phyloP scores from a whole-genome alignment of 176 grass and related monocot species.

The Rhipidocladum racemiflorum region DNA sequence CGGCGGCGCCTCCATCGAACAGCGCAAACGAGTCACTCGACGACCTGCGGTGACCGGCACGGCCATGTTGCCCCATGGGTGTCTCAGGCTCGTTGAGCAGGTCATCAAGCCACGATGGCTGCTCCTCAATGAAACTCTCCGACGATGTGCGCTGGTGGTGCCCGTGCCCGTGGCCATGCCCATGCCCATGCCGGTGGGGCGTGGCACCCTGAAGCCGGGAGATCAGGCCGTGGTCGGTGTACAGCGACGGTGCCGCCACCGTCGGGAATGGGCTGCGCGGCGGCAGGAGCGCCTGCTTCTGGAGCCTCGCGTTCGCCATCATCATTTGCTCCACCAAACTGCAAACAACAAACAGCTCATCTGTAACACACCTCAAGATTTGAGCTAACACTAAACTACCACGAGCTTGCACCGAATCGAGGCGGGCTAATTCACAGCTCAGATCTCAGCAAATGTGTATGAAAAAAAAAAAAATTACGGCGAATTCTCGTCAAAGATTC shows the following conservation, averaged over 20 bases:
- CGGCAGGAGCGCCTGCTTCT: constrained; percentile 68
- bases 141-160: constrained; percentile 81
- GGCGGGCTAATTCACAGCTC: neutral
- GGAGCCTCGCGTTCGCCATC: constrained; percentile 49
- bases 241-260: constrained; percentile 17
- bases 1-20: constrained; percentile 40
- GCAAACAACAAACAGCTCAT: constrained; percentile 13
- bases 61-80: constrained; percentile 46
- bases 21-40: constrained; percentile 83
- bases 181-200: constrained; percentile 27
- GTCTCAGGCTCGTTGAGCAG: constrained; percentile 81
- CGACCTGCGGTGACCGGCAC: constrained; percentile 71
- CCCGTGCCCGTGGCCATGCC: constrained; percentile 37
- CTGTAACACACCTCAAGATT: constrained; percentile 26
- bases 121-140: constrained; percentile 92
- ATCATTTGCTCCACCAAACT: constrained; percentile 35
- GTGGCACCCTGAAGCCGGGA: constrained; percentile 43
- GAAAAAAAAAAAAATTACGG: neutral
- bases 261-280: constrained; percentile 82
- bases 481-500: constrained; percentile 39
- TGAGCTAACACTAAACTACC: neutral
- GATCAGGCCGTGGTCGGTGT: constrained; percentile 57
- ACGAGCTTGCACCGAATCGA: constrained; percentile 17
- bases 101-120: constrained; percentile 93
- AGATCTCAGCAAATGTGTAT: constrained; percentile 25